These are phyloP conservation scores for Cladophialophora yegresii DNA, from an alignment of 2,329 filamentous ascomycete genomes.

Conservation along the genomic window DNA sequence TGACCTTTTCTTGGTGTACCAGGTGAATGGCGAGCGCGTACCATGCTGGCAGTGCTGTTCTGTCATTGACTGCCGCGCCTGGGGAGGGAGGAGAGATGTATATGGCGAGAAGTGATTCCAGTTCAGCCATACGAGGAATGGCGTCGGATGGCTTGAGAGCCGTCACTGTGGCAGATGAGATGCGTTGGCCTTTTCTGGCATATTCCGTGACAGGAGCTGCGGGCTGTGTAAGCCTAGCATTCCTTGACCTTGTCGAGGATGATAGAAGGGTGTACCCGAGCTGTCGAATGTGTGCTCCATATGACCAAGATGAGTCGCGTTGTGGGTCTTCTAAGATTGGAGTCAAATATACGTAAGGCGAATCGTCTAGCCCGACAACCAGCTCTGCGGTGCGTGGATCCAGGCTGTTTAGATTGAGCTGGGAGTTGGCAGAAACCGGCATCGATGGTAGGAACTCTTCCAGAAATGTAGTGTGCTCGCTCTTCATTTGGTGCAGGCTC, in stretches of 20 bases:
- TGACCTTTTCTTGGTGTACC: slow-evolving; percentile 22
- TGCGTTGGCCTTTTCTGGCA: slow-evolving; percentile 32
- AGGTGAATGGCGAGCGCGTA: slow-evolving; percentile 22
- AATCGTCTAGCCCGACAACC: slow-evolving; percentile 47
- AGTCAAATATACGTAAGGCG: slow-evolving; percentile 63
- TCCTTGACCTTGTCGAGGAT: slow-evolving; percentile 1
- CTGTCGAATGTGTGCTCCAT: slow-evolving; percentile 54
- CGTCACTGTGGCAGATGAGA: slow-evolving; percentile 37
- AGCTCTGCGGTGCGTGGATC: slow-evolving; percentile 57
- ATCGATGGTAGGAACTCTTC: slow-evolving; percentile 41
- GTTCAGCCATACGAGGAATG: neutral
- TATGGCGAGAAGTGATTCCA: slow-evolving; percentile 2
- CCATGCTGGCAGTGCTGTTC: slow-evolving; percentile 18
- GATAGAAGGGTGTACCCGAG: slow-evolving; percentile 60
- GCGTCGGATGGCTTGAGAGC: neutral
- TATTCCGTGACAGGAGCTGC: slow-evolving; percentile 30
- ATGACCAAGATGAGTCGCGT: slow-evolving; percentile 61
- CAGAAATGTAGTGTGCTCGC: slow-evolving; percentile 40
- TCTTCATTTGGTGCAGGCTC: slow-evolving; percentile 23
- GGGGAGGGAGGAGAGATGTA: neutral
- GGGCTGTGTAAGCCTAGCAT: slow-evolving; percentile 2
- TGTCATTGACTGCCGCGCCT: neutral
- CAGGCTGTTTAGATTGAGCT: slow-evolving; percentile 37
- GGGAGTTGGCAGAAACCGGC: neutral
- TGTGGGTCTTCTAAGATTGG: slow-evolving; percentile 60